Base-by-base conservation (phyloP, 2,329 filamentous ascomycete species). In the Penicillium frequentans region DNA sequence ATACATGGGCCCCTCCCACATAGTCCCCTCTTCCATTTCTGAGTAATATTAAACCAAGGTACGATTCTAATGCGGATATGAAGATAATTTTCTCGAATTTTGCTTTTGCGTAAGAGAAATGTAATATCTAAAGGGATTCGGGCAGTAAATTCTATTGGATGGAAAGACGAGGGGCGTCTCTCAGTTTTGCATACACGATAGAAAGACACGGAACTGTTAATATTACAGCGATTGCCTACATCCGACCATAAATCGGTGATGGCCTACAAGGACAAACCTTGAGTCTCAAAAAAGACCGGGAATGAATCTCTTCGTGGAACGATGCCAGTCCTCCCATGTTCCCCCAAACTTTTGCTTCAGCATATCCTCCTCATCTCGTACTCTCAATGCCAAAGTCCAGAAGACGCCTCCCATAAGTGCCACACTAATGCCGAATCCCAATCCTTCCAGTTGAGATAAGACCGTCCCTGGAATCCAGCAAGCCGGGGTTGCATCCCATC, bases 311-410 rank as follows among this genome's bases (percentile, higher is more conserved):
- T 76, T 75, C 8, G 82, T 84, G 53, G 55, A 67, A 3, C 60
- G 58, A 68, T 84, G 75, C 78, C 81, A 84, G 3, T 61, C 60
- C 55, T 79, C 77, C 81, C 82, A 85, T 48, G 79, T 69, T 14
- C 64, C 58, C 0, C 80, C 79, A 70, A 84, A 84, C 16, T 71
- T 67, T 8, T 64, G 69, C 50, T 63, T 71, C 58, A 85, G 58
- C 81, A 85, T 82, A 1, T 49, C 55, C 62, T 85, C 82, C 62
- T 84, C 81, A 57, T 84, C 75, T 31, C 52, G 64, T 1, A 84
- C 77, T 26, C 82, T 70, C 3, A 75, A 46, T 0, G 60, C 63
- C 4, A 70, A 45, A 6, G 70, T 58, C 19, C 21, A 37, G 56
- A 27, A 13, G 19, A 35, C 29, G 51, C 35, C 11, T 51, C 33